Evolutionary conservation across 768 basidiomycete genomes (phyloP).

Genomic region (Lactarius akahatsu): DNA sequence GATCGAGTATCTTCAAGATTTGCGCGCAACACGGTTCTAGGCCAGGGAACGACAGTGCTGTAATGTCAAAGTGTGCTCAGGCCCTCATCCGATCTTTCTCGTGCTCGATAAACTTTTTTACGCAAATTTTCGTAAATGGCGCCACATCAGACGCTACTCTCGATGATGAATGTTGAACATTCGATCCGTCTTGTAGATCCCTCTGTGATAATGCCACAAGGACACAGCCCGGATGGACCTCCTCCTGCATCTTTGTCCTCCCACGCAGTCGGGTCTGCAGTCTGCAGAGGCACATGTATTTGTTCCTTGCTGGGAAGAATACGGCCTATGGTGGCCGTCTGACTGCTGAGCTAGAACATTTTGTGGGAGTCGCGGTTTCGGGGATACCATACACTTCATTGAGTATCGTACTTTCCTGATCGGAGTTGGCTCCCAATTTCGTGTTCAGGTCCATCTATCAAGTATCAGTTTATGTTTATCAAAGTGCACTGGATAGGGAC

Average conservation of each 20-base stretch:
- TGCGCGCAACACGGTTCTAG: not conserved
- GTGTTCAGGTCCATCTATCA: not conserved
- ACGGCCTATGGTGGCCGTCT: not conserved
- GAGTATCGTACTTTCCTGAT: not conserved
- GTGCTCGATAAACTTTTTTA: not conserved
- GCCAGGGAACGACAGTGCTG: too few relatives aligned
- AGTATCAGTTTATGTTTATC: slow-evolving; percentile 4
- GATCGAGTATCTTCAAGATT: not conserved
- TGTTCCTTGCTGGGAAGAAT: slow-evolving; percentile 13
- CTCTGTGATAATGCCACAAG: not conserved
- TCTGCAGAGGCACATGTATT: slow-evolving; percentile 1
- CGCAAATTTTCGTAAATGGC: not conserved
- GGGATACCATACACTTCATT: not conserved
- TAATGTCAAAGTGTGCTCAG: not conserved
- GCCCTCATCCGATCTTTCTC: not conserved
- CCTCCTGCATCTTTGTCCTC: not conserved
- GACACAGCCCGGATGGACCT: not conserved
- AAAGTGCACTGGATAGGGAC: not conserved
- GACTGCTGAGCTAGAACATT: not conserved
- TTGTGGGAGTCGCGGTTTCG: not conserved
- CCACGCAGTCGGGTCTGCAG: not conserved
- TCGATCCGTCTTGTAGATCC: not conserved
- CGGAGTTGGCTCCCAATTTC: not conserved
- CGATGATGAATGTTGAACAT: not conserved
- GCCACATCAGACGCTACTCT: not conserved